Percentiles rank a stretch among this genome's conserved stretches.
phyloP scores from a whole-genome alignment of 495 filamentous ascomycete genomes.

The Trichoderma orchidacearum region DNA sequence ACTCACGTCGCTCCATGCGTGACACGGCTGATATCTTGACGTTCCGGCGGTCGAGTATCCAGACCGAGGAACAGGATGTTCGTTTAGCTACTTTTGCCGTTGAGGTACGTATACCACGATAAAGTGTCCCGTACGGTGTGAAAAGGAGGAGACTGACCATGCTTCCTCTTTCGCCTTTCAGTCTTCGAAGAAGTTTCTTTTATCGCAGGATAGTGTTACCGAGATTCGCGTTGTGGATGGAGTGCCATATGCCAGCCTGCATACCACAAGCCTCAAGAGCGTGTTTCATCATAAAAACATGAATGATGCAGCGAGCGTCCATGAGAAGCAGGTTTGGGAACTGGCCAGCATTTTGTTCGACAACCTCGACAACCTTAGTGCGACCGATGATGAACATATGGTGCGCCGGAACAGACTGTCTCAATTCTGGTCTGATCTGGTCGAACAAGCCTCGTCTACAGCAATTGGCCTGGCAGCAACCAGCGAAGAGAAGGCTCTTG shows the following conservation, averaged over 20 bases:
- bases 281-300: constrained; percentile 9
- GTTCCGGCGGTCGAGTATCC: constrained; percentile 20
- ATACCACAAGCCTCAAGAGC: constrained; percentile 12
- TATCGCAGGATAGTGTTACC: constrained; percentile 25
- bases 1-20: constrained; percentile 11
- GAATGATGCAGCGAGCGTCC: constrained; percentile 18
- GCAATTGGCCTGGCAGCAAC: constrained; percentile 36
- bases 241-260: constrained; percentile 33
- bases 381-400: constrained; percentile 13
- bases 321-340: constrained; percentile 56
- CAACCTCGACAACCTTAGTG: constrained; percentile 32
- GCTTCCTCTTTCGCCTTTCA: too few relatives aligned
- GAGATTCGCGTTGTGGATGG: constrained; percentile 20
- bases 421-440: constrained; percentile 47
- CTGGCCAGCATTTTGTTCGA: constrained; percentile 84
- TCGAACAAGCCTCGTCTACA: constrained; percentile 38
- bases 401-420: constrained; percentile 40
- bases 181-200: constrained; percentile 16
- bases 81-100: constrained; percentile 37
- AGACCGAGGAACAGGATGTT: constrained; percentile 32
- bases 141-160: too few relatives aligned
- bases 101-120: constrained; percentile 29
- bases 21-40: constrained; percentile 13
- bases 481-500: constrained; percentile 72
- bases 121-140: too few relatives aligned